Conservation (phyloP, 2,329 filamentous ascomycete genomes). For the Cordyceps farinosa region DNA sequence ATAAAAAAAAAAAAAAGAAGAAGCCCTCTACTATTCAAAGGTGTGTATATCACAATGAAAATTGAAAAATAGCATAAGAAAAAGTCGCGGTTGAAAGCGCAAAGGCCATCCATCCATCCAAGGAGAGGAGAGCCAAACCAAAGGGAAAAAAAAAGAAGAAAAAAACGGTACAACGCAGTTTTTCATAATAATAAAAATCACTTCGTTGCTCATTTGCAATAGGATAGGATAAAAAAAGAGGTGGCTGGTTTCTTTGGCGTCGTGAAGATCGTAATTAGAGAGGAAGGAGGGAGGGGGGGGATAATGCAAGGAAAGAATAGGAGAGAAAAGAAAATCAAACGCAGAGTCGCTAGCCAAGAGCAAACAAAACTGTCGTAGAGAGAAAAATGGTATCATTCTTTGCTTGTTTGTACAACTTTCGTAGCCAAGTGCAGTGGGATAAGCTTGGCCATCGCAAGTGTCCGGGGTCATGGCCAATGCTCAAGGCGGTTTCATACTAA, state of each 20-base stretch:
- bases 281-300: background rate
- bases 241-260: slow-evolving; percentile 9
- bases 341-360: background rate
- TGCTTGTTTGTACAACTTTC: slow-evolving; percentile 4
- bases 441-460: background rate
- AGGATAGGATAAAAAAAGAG: background rate
- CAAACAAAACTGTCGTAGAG: background rate
- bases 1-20: background rate
- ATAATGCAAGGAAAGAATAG: background rate
- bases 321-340: background rate
- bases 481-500: slow-evolving; percentile 42
- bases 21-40: background rate
- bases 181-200: background rate
- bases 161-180: background rate
- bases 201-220: background rate
- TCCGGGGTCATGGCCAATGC: background rate
- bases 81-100: background rate
- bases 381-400: background rate
- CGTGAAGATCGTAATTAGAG: slow-evolving; percentile 8
- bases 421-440: background rate
- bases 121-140: no score
- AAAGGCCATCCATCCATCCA: background rate
- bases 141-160: background rate
- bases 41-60: slow-evolving; percentile 3
- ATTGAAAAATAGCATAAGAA: background rate